phyloP scores from a whole-genome alignment of 257 asterid genomes.

The Striga asiatica region DNA sequence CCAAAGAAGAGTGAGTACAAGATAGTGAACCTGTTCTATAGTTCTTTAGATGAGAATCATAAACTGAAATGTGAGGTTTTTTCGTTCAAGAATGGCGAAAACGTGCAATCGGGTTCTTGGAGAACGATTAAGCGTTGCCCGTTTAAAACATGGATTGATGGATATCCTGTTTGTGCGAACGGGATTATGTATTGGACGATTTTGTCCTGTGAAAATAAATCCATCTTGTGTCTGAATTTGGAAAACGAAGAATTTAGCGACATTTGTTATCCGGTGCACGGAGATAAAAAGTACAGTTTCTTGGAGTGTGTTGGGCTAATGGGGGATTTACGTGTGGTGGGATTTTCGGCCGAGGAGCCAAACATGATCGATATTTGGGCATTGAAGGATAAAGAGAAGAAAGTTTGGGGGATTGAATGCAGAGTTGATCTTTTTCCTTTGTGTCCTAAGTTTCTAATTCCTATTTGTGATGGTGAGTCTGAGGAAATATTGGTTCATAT shows the following conservation, averaged over 20 bases:
- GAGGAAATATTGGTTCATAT: conserved; percentile 34
- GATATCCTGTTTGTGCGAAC: conserved; percentile 26
- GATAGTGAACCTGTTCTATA: conserved; percentile 26
- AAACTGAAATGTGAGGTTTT: conserved; percentile 39
- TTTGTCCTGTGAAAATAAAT: conserved; percentile 25
- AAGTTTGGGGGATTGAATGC: conserved; percentile 25
- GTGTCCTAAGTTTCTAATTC: conserved; percentile 28
- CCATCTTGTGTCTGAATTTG: conserved; percentile 32
- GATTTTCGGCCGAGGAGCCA: conserved; percentile 18
- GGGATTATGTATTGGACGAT: conserved; percentile 32
- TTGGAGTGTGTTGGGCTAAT: conserved; percentile 27
- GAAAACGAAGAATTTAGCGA: conserved; percentile 24
- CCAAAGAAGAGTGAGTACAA: conserved; percentile 28
- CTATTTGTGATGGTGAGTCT: conserved; percentile 21
- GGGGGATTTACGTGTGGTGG: conserved; percentile 30
- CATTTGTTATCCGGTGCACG: conserved; percentile 21
- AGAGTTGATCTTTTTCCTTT: conserved; percentile 26
- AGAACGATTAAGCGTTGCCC: conserved; percentile 26
- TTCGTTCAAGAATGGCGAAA: conserved; percentile 15
- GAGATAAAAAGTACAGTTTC: conserved; percentile 16
- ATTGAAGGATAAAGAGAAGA: conserved; percentile 22
- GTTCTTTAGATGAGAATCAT: conserved; percentile 4
- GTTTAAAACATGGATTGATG: conserved; percentile 27
- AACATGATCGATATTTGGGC: conserved; percentile 32
- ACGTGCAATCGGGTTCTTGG: conserved; percentile 27